These are phyloP conservation scores for Arthroderma uncinatum DNA, from an alignment of 2,329 filamentous ascomycete genomes.

Conservation along the genomic window DNA sequence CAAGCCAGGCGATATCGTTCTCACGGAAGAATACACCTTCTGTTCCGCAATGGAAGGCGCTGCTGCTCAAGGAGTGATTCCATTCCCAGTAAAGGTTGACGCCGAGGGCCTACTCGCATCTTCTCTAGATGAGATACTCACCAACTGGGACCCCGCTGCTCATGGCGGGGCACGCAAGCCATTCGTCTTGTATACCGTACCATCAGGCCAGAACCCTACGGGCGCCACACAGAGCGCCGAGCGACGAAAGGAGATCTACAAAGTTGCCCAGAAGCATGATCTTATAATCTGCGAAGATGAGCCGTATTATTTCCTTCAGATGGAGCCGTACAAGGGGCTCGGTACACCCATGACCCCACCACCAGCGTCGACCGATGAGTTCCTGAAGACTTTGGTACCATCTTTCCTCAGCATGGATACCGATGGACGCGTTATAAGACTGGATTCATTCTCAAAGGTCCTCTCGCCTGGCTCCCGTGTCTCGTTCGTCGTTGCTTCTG, in stretches of 20 bases:
- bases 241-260: slow-evolving; percentile 62
- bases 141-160: slow-evolving; percentile 50
- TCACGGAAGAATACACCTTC: slow-evolving; percentile 90
- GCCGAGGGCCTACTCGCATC: slow-evolving; percentile 52
- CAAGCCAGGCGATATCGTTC: slow-evolving; percentile 60
- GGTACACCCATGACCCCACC: slow-evolving; percentile 42
- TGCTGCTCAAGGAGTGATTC: slow-evolving; percentile 49
- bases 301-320: slow-evolving; percentile 87
- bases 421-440: slow-evolving; percentile 76
- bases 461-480: slow-evolving; percentile 68
- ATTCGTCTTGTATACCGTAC: slow-evolving; percentile 58
- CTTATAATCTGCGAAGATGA: slow-evolving; percentile 84
- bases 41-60: slow-evolving; percentile 61
- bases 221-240: slow-evolving; percentile 64
- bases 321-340: slow-evolving; percentile 57
- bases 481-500: slow-evolving; percentile 82
- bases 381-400: slow-evolving; percentile 61
- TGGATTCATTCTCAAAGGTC: slow-evolving; percentile 92
- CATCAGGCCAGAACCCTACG: slow-evolving; percentile 82
- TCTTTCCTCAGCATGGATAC: slow-evolving; percentile 68
- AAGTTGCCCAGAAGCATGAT: slow-evolving; percentile 71
- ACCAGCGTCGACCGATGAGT: slow-evolving; percentile 56
- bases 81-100: slow-evolving; percentile 54
- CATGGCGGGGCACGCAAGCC: slow-evolving; percentile 50
- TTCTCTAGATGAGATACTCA: slow-evolving; percentile 51